Evolutionary conservation across 768 basidiomycete species (phyloP).

Genomic region (Termitomyces sp.): DNA sequence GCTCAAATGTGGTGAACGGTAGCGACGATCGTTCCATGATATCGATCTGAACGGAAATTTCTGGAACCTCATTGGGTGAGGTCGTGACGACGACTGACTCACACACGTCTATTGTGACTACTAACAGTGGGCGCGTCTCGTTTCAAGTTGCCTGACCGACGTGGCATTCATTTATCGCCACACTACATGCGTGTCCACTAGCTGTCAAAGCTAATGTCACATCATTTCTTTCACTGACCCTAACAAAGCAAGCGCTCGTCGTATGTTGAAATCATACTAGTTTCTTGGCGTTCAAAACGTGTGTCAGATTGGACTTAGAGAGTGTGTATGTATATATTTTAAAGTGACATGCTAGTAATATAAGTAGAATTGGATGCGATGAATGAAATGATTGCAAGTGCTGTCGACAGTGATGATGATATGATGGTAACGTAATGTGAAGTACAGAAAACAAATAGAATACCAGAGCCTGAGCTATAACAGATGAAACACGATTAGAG

Average conservation of each 20-base stretch:
- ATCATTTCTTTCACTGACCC: neutral
- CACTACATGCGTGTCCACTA: neutral
- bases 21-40: neutral
- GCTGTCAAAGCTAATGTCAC: neutral
- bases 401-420: conserved; percentile 5
- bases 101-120: neutral
- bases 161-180: neutral
- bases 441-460: conserved; percentile 6
- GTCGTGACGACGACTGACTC: conserved; percentile 1
- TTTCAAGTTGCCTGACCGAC: neutral
- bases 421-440: conserved; percentile 8
- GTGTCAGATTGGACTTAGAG: neutral
- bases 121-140: neutral
- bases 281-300: neutral
- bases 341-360: neutral
- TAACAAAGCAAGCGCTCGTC: neutral
- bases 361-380: neutral
- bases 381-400: conserved; percentile 7
- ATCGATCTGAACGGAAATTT: neutral
- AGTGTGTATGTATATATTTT: neutral
- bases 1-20: neutral
- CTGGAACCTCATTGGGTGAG: neutral
- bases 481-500: conserved; percentile 8
- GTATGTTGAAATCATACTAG: too few species aligned
- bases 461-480: conserved; percentile 2